Conservation (phyloP, 345 rosid species). For the Clarkia xantiana region DNA sequence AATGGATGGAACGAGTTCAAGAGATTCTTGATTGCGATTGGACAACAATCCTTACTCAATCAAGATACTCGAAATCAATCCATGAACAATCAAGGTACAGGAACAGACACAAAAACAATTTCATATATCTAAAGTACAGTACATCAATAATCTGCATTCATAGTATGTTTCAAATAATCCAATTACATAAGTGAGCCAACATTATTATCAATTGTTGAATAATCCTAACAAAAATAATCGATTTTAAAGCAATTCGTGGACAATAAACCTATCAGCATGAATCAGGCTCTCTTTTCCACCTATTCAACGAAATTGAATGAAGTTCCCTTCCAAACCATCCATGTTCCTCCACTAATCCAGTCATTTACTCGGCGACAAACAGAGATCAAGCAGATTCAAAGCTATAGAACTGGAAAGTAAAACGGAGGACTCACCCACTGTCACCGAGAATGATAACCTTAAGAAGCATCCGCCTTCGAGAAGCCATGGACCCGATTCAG, state of each 20-base stretch:
- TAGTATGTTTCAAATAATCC: neutral
- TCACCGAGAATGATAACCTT: slow-evolving; percentile 86
- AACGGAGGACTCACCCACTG: slow-evolving; percentile 39
- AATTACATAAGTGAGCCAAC: neutral
- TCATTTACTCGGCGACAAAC: slow-evolving; percentile 4
- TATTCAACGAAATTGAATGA: neutral
- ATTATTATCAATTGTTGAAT: neutral
- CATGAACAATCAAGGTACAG: neutral
- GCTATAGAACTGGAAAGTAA: neutral
- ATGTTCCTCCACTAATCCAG: slow-evolving; percentile 1
- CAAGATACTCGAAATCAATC: neutral
- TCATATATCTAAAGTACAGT: neutral
- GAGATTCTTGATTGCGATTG: too few relatives aligned
- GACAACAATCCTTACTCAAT: too few relatives aligned
- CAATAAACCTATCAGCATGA: neutral
- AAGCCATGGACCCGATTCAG: slow-evolving; percentile 34
- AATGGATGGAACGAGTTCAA: too few relatives aligned
- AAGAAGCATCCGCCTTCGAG: slow-evolving; percentile 66
- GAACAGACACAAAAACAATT: neutral
- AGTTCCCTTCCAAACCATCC: neutral
- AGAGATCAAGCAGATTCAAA: neutral
- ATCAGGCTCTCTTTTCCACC: neutral
- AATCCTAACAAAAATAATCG: neutral
- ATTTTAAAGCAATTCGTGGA: neutral
- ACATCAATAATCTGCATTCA: neutral